phyloP scores from a whole-genome alignment of 2,329 filamentous ascomycete genomes.

The Ophiosphaerella herpotricha region DNA sequence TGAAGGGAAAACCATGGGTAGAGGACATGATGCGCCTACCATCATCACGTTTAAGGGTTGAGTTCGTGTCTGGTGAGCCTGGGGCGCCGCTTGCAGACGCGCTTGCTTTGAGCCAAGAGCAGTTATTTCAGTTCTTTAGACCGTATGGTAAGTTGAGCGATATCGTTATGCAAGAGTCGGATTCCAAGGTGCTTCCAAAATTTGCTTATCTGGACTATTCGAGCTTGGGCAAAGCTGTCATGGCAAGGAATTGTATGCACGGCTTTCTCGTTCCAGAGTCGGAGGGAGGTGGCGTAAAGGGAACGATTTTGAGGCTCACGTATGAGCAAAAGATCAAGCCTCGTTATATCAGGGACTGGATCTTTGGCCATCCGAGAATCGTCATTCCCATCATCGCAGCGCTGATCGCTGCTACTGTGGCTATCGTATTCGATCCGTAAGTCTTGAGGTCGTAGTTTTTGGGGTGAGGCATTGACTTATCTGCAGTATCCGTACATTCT shows the following conservation, averaged over 20 bases:
- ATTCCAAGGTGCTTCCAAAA: slow-evolving; percentile 82
- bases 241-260: slow-evolving; percentile 92
- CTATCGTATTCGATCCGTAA: slow-evolving; percentile 78
- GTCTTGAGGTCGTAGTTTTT: slow-evolving; percentile 9
- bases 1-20: slow-evolving; percentile 87
- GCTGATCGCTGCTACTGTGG: slow-evolving; percentile 80
- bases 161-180: slow-evolving; percentile 78
- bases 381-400: slow-evolving; percentile 84
- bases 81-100: slow-evolving; percentile 72
- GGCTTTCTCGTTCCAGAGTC: slow-evolving; percentile 72
- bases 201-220: slow-evolving; percentile 81
- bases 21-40: slow-evolving; percentile 89
- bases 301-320: slow-evolving; percentile 78
- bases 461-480: slow-evolving; percentile 5
- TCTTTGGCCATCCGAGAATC: slow-evolving; percentile 82
- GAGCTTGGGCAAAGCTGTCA: slow-evolving; percentile 74
- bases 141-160: slow-evolving; percentile 89
- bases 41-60: slow-evolving; percentile 74
- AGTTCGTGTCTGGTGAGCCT: slow-evolving; percentile 76
- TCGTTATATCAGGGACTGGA: slow-evolving; percentile 84
- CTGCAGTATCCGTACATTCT: slow-evolving; percentile 76
- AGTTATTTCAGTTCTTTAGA: slow-evolving; percentile 83
- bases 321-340: slow-evolving; percentile 80
- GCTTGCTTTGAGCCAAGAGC: slow-evolving; percentile 82
- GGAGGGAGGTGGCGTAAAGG: slow-evolving; percentile 73